Percentiles rank a stretch among this genome's conserved stretches.
These are phyloP conservation scores for Cystoderma amianthinum DNA, from an alignment of 768 basidiomycete genomes.

Conservation along the genomic window DNA sequence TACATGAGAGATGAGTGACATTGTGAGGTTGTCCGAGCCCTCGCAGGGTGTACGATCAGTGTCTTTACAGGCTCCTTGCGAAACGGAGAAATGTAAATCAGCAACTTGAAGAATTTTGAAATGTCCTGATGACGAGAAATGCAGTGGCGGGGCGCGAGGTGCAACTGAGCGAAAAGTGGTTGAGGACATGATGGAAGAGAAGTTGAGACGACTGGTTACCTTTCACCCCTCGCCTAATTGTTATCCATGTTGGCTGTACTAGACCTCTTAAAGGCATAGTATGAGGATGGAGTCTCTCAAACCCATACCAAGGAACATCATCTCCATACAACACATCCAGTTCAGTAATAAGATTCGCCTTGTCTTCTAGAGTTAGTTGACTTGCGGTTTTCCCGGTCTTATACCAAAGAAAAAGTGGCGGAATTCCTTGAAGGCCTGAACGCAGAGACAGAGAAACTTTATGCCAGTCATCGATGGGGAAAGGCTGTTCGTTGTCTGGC, in stretches of 20 bases:
- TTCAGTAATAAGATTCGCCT: slow-evolving; percentile 73
- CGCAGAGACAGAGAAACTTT: slow-evolving; percentile 57
- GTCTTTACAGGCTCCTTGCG: slow-evolving; percentile 72
- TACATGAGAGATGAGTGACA: slow-evolving; percentile 59
- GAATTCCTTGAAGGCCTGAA: slow-evolving; percentile 48
- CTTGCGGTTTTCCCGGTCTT: slow-evolving; percentile 55
- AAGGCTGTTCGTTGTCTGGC: slow-evolving; percentile 44
- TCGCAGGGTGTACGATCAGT: slow-evolving; percentile 49
- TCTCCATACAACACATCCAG: slow-evolving; percentile 88
- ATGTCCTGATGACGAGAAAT: slow-evolving; percentile 76
- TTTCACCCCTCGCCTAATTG: slow-evolving; percentile 69
- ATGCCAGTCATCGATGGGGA: slow-evolving; percentile 49
- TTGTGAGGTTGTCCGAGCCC: slow-evolving; percentile 74
- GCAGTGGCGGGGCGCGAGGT: slow-evolving; percentile 70
- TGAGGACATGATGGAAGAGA: too few relatives aligned
- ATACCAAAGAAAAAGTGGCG: slow-evolving; percentile 77
- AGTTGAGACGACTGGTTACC: too few relatives aligned
- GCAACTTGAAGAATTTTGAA: slow-evolving; percentile 91
- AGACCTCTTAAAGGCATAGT: slow-evolving; percentile 38
- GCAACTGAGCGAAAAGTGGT: slow-evolving; percentile 34
- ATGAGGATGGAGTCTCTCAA: slow-evolving; percentile 61
- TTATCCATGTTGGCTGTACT: slow-evolving; percentile 53
- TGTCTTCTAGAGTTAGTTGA: slow-evolving; percentile 53
- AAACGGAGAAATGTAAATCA: slow-evolving; percentile 89
- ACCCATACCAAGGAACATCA: slow-evolving; percentile 81